phyloP scores from a whole-genome alignment of 768 basidiomycete species.

The Pleurotus platypus region DNA sequence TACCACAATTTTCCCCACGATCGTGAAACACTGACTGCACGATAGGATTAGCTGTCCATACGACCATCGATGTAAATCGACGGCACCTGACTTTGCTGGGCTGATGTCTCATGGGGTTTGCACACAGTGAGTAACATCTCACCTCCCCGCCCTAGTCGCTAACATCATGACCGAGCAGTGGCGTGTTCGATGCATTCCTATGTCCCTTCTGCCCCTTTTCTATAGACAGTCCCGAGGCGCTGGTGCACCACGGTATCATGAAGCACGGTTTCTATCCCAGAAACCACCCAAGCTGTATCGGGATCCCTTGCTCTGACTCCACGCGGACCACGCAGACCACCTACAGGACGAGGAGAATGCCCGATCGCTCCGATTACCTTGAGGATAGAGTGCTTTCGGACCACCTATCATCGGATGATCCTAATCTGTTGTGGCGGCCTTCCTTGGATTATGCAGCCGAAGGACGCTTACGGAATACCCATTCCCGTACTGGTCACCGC shows the following conservation, averaged over 20 bases:
- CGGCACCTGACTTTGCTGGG: background rate
- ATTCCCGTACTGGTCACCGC: background rate
- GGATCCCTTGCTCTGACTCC: background rate
- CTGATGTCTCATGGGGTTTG: background rate
- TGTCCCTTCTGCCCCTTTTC: slow-evolving; percentile 1
- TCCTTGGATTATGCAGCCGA: background rate
- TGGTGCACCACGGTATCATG: slow-evolving; percentile 4
- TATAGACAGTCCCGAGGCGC: background rate
- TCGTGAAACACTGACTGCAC: background rate
- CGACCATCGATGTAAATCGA: background rate
- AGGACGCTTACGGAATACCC: background rate
- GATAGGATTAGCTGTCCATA: background rate
- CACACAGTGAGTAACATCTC: background rate
- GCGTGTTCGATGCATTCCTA: background rate
- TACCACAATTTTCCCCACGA: too few relatives aligned
- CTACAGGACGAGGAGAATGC: background rate
- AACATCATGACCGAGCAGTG: background rate
- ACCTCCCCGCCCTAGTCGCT: background rate
- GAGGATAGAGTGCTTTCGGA: too few relatives aligned
- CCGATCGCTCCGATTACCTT: too few relatives aligned
- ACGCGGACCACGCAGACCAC: background rate
- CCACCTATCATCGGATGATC: background rate
- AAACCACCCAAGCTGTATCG: background rate
- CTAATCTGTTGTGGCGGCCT: background rate
- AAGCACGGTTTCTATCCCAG: slow-evolving; percentile 5